A percentile compares a stretch with the other conserved stretches of the same genome.
These are phyloP conservation scores for Mollisiaceae sp. DNA, from an alignment of 2,329 filamentous ascomycete genomes.

Conservation along the genomic window DNA sequence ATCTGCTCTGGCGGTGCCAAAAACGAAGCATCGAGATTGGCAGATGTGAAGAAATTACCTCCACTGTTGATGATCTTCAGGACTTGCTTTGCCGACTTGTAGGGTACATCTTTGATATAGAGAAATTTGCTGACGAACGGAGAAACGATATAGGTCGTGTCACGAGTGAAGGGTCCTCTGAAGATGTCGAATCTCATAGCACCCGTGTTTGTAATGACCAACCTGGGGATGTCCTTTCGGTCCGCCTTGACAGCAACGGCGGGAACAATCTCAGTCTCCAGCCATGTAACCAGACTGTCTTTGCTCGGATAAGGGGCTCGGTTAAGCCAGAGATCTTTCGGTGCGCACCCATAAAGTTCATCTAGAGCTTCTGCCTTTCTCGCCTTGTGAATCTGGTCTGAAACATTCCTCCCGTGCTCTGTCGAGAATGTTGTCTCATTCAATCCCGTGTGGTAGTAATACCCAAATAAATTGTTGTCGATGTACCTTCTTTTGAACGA, in stretches of 20 bases:
- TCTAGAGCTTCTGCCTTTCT: conserved; percentile 75
- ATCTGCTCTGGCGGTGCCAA: conserved; percentile 43
- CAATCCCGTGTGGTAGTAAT: conserved; percentile 79
- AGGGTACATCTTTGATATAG: conserved; percentile 82
- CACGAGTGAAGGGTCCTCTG: conserved; percentile 86
- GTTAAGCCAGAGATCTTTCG: conserved; percentile 80
- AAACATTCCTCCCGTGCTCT: conserved; percentile 73
- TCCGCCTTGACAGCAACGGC: conserved; percentile 63
- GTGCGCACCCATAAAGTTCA: conserved; percentile 80
- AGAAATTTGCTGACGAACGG: conserved; percentile 84
- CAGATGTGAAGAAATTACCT: conserved; percentile 49
- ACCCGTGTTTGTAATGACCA: conserved; percentile 87
- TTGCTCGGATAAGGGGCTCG: conserved; percentile 75
- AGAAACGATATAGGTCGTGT: conserved; percentile 84
- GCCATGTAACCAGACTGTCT: conserved; percentile 80
- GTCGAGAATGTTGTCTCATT: conserved; percentile 78
- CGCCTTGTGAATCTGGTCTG: conserved; percentile 69
- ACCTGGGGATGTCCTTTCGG: conserved; percentile 63
- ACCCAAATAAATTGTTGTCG: conserved; percentile 88
- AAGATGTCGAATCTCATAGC: conserved; percentile 96
- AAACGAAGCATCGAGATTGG: conserved; percentile 39
- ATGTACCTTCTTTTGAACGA: conserved; percentile 83
- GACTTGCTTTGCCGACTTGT: conserved; percentile 73
- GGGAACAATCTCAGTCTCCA: conserved; percentile 77
- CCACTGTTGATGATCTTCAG: conserved; percentile 62